phyloP scores from a whole-genome alignment of 805 yeast genomes.

The Lipomyces yamanashiensis region DNA sequence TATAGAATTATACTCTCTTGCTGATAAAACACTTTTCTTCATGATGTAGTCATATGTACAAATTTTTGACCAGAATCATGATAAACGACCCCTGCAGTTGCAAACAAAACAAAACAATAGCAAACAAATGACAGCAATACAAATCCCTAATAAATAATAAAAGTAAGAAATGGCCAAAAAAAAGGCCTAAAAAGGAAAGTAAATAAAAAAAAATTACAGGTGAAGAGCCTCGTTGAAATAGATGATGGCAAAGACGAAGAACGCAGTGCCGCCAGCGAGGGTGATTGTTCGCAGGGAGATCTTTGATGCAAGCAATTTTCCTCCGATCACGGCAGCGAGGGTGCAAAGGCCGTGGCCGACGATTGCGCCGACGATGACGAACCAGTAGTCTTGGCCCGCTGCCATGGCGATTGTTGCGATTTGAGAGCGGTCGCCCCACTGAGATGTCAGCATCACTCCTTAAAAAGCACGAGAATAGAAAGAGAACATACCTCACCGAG shows the following conservation, averaged over 20 bases:
- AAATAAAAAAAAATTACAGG: neutral
- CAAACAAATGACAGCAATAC: neutral
- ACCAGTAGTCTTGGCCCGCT: slow-evolving; percentile 91
- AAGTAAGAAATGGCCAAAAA: neutral
- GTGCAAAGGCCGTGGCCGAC: slow-evolving; percentile 90
- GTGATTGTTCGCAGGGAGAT: slow-evolving; percentile 92
- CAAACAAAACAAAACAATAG: too few species aligned
- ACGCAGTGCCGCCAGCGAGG: slow-evolving; percentile 86
- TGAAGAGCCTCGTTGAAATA: slow-evolving; percentile 63
- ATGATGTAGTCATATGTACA: too few species aligned
- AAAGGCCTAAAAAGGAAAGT: neutral
- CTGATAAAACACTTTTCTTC: too few species aligned
- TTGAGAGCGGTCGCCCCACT: slow-evolving; percentile 98
- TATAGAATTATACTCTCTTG: too few species aligned
- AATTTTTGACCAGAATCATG: too few species aligned
- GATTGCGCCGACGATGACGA: slow-evolving; percentile 84
- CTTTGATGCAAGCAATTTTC: slow-evolving; percentile 83
- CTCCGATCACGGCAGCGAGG: slow-evolving; percentile 89
- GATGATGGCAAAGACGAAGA: slow-evolving; percentile 77
- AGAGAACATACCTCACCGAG: slow-evolving; percentile 64
- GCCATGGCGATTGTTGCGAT: slow-evolving; percentile 99
- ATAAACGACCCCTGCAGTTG: too few species aligned
- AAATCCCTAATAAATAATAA: neutral
- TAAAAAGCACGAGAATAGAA: neutral
- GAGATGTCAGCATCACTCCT: neutral